These are phyloP conservation scores for Colletotrichum liriopes DNA, from an alignment of 2,329 filamentous ascomycete genomes.

Conservation along the genomic window DNA sequence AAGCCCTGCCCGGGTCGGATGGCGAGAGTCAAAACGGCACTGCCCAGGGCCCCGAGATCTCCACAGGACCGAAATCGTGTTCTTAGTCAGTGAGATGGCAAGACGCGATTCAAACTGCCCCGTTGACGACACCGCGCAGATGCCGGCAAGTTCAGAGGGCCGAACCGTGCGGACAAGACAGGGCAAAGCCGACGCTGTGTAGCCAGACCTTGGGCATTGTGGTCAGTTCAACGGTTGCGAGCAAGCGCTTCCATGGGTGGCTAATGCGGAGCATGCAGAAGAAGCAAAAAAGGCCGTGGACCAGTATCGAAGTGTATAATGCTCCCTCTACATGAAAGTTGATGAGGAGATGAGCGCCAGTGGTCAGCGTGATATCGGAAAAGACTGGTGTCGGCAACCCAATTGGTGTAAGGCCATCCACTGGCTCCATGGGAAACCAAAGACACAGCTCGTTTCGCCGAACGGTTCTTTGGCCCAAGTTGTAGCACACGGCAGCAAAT, in stretches of 20 bases:
- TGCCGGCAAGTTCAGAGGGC: slow-evolving; percentile 14
- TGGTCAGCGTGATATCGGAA: slow-evolving; percentile 3
- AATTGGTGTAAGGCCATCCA: slow-evolving; percentile 22
- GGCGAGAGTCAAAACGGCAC: slow-evolving; percentile 34
- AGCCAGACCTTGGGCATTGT: slow-evolving; percentile 12
- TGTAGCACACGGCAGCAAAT: slow-evolving; percentile 32
- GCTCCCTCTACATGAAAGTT: slow-evolving; percentile 27
- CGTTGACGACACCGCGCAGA: slow-evolving; percentile 30
- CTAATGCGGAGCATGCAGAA: slow-evolving; percentile 12
- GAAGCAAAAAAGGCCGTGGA: slow-evolving; percentile 15
- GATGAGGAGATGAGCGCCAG: slow-evolving; percentile 18
- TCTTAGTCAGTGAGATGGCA: slow-evolving; percentile 35
- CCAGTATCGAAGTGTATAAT: slow-evolving; percentile 22
- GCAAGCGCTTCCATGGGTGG: slow-evolving; percentile 2
- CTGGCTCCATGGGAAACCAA: slow-evolving; percentile 14
- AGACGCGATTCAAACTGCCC: slow-evolving; percentile 34
- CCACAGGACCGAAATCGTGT: slow-evolving; percentile 17
- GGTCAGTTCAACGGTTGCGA: not conserved
- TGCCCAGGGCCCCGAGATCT: slow-evolving; percentile 24
- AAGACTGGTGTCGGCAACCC: slow-evolving; percentile 17
- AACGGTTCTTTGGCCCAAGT: slow-evolving; percentile 20
- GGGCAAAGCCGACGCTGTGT: not conserved
- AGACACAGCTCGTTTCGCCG: slow-evolving; percentile 22
- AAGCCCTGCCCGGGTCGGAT: slow-evolving; percentile 34
- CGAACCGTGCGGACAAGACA: slow-evolving; percentile 1